Percentiles rank a stretch among this genome's conserved stretches.
phyloP scores from a whole-genome alignment of 208 protist genomes.

The Leishmania mexicana region DNA sequence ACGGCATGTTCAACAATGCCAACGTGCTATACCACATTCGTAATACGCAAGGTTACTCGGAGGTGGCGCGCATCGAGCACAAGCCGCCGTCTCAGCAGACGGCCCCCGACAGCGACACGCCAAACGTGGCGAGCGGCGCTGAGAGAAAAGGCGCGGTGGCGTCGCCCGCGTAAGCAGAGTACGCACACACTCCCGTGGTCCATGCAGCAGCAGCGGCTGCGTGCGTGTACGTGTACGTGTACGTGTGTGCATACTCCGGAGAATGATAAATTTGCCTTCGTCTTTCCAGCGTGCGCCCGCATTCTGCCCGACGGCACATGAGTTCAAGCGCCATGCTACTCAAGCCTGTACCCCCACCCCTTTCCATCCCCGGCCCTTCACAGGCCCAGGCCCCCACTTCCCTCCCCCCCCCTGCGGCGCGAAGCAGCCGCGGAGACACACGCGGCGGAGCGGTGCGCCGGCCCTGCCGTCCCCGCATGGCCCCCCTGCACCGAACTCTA shows the following conservation, averaged over 20 bases:
- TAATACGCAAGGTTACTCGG: conserved; percentile 91
- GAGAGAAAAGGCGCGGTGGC: background rate
- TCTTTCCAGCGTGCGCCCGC: background rate
- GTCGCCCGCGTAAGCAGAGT: background rate
- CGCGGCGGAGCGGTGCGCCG: background rate
- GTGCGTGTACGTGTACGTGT: no score
- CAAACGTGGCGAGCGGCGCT: background rate
- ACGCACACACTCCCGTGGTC: no score
- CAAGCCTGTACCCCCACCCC: no score
- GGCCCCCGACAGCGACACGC: background rate
- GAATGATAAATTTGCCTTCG: background rate
- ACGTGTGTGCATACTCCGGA: background rate
- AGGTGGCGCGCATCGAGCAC: conserved; percentile 73
- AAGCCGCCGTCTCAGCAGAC: conserved; percentile 2
- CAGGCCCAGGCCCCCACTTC: no score
- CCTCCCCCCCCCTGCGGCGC: background rate
- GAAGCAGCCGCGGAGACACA: background rate
- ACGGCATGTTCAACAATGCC: conserved; percentile 99
- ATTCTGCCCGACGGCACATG: background rate
- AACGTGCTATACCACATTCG: conserved; percentile 99
- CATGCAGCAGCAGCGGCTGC: no score
- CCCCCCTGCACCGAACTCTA: background rate
- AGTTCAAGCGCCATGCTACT: background rate
- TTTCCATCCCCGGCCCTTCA: no score
- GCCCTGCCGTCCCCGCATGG: background rate